Base-by-base conservation (phyloP, 1,284 basidiomycete genomes). In the Moesziomyces antarcticus region DNA sequence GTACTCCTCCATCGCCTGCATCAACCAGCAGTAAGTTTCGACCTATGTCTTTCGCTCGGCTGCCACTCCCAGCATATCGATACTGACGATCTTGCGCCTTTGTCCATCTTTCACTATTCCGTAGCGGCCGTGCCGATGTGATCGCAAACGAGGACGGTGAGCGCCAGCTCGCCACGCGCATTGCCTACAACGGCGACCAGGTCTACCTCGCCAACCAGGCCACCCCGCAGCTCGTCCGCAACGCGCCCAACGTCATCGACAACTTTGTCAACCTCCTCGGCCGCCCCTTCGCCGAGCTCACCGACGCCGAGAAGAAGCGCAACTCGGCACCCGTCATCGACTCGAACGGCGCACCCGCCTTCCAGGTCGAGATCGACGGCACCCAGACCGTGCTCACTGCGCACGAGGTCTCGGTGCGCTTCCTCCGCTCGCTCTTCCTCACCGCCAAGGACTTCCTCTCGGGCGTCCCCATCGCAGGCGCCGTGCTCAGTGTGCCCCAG, bases 101-200 rank as follows among this genome's bases (percentile, higher is more conserved):
- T 33, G 6, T n/a, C 6, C 8, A 37, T 20, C 49, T 21, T 21
- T 35, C 27, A 41, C 30, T 35, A 14, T 25, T 18, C 25, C 42
- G 16, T 52, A 78, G 76, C 52, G 82, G 82, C 37, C 77, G 81
- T 14, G 82, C 82, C 16, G 82, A 84, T 50, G 82, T 84, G n/a
- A 98, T 99, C 73, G 96, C 96, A 24, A 98, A 98, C 85, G 95
- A 99, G 85, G 96, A 98, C 82, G 96, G 96, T 50, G 96, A 98
- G 85, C 91, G 96, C 43, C 97, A 99, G 86, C 97, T 99, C 81
- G 94, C 94, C 0, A 95, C 93, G 81, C 93, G 94, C 43, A 88
- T 99, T 67, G 90, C 95, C 0, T 99, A 96, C 85, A 90, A 91
- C 68, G 94, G 75, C 50, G 81, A 82, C 64, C 82, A 84, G 73